These are phyloP conservation scores for Quercus lobata DNA, from an alignment of 331 rosid species.

Conservation along the genomic window DNA sequence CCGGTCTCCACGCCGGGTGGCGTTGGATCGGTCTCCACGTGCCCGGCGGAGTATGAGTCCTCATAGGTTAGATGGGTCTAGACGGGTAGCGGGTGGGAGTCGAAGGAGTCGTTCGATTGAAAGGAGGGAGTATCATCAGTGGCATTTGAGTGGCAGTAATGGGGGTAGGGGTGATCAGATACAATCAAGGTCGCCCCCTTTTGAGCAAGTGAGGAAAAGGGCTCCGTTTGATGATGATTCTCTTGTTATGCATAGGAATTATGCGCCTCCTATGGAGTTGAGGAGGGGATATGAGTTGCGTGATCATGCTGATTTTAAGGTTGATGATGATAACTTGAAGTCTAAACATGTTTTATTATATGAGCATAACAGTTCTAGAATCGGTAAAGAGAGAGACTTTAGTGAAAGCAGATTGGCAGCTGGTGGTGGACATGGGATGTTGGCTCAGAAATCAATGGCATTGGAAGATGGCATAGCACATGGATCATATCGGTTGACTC, in stretches of 20 bases:
- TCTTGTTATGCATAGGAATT: constrained; percentile 30
- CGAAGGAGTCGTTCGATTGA: constrained; percentile 37
- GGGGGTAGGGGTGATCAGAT: constrained; percentile 33
- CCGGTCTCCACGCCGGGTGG: constrained; percentile 23
- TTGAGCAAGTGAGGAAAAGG: constrained; percentile 38
- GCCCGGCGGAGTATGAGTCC: constrained; percentile 59
- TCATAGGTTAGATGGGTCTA: constrained; percentile 32
- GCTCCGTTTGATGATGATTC: constrained; percentile 45
- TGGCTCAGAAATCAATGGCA: constrained; percentile 39
- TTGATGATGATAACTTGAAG: constrained; percentile 31
- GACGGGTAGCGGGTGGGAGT: constrained; percentile 37
- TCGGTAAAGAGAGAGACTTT: constrained; percentile 45
- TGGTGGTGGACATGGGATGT: constrained; percentile 33
- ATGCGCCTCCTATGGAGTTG: constrained; percentile 40
- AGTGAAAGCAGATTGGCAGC: constrained; percentile 36
- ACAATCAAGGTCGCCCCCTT: constrained; percentile 53
- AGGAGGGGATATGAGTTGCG: constrained; percentile 40
- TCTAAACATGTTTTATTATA: constrained; percentile 23
- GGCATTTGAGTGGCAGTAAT: constrained; percentile 49
- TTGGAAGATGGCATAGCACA: constrained; percentile 34
- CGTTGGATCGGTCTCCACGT: constrained; percentile 30
- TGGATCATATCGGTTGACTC: constrained; percentile 45
- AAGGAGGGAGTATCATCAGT: constrained; percentile 45
- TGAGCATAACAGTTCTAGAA: constrained; percentile 28
- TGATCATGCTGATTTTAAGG: constrained; percentile 30